Percentiles rank a stretch among this genome's conserved stretches.
Evolutionary conservation across 2,329 filamentous ascomycete genomes (phyloP).

Genomic region (Xylaria multiplex): DNA sequence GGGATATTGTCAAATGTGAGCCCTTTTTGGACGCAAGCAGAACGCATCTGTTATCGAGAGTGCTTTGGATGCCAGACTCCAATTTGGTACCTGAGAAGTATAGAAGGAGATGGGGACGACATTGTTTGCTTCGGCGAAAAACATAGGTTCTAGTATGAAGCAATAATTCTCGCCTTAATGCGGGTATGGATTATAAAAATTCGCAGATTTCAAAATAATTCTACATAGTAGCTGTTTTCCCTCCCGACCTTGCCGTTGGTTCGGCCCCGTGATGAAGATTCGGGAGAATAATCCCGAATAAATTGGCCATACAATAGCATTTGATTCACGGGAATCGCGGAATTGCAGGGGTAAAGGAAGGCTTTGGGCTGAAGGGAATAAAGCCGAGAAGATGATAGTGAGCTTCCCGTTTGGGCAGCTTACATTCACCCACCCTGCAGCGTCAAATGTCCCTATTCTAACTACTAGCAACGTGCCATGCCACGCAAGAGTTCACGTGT

Average conservation of each 20-base stretch:
- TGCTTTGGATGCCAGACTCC: constrained; percentile 83
- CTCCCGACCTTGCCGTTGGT: neutral
- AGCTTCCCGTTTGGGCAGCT: constrained; percentile 27
- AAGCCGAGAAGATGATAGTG: constrained; percentile 21
- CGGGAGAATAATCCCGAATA: neutral
- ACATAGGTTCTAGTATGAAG: constrained; percentile 35
- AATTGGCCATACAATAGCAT: neutral
- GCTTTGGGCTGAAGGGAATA: constrained; percentile 7
- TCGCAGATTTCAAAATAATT: constrained; percentile 2
- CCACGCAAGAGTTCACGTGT: constrained; percentile 15
- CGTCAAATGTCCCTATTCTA: too few relatives aligned
- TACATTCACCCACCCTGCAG: neutral
- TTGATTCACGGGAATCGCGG: neutral
- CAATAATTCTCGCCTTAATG: constrained; percentile 6
- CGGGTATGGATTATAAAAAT: constrained; percentile 13
- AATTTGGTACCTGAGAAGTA: constrained; percentile 74
- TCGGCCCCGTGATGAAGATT: neutral
- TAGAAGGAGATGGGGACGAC: constrained; percentile 83
- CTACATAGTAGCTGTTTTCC: too few relatives aligned
- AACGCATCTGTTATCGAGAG: constrained; percentile 78
- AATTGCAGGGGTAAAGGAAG: constrained; percentile 6
- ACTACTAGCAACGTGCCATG: neutral
- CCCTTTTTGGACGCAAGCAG: constrained; percentile 82
- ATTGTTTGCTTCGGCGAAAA: constrained; percentile 80
- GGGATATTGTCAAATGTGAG: constrained; percentile 80